A percentile compares a stretch with the other conserved stretches of the same genome.
Evolutionary conservation across 169 alveolate genomes (phyloP).

Genomic region (Cryptosporidium baileyi): DNA sequence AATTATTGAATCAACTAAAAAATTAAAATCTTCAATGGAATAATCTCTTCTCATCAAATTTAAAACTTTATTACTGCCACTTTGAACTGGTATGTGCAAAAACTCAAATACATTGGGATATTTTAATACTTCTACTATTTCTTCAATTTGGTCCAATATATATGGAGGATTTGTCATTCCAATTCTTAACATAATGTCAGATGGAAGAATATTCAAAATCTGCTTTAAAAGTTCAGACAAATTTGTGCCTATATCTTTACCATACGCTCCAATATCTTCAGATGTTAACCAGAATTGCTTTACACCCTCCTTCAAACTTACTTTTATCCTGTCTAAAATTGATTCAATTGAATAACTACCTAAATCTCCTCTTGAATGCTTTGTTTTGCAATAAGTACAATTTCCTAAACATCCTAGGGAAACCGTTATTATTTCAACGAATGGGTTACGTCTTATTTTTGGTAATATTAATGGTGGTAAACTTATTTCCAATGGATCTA

Average conservation of each 20-base stretch:
- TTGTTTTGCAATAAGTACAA: slow-evolving; percentile 98
- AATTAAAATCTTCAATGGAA: slow-evolving; percentile 91
- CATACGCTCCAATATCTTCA: slow-evolving; percentile 98
- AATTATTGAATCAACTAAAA: slow-evolving; percentile 87
- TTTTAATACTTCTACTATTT: slow-evolving; percentile 88
- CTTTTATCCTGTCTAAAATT: slow-evolving; percentile 87
- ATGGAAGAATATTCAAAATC: slow-evolving; percentile 82
- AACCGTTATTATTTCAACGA: slow-evolving; percentile 92
- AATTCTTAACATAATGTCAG: slow-evolving; percentile 88
- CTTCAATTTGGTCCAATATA: slow-evolving; percentile 92
- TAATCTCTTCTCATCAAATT: slow-evolving; percentile 96
- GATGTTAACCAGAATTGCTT: slow-evolving; percentile 97
- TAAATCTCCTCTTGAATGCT: slow-evolving; percentile 94
- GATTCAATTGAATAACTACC: slow-evolving; percentile 91
- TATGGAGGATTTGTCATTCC: slow-evolving; percentile 99
- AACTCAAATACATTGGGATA: slow-evolving; percentile 95
- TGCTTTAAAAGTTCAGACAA: slow-evolving; percentile 87
- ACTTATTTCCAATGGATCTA: slow-evolving; percentile 17
- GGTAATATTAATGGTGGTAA: slow-evolving; percentile 95
- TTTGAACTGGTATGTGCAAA: slow-evolving; percentile 97
- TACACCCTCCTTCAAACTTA: slow-evolving; percentile 90
- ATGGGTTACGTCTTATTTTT: slow-evolving; percentile 94
- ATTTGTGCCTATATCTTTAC: slow-evolving; percentile 95
- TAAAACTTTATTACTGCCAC: slow-evolving; percentile 93
- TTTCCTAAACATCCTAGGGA: slow-evolving; percentile 98